Conservation (phyloP, 495 filamentous ascomycete genomes). For the Daldinia grandis region DNA sequence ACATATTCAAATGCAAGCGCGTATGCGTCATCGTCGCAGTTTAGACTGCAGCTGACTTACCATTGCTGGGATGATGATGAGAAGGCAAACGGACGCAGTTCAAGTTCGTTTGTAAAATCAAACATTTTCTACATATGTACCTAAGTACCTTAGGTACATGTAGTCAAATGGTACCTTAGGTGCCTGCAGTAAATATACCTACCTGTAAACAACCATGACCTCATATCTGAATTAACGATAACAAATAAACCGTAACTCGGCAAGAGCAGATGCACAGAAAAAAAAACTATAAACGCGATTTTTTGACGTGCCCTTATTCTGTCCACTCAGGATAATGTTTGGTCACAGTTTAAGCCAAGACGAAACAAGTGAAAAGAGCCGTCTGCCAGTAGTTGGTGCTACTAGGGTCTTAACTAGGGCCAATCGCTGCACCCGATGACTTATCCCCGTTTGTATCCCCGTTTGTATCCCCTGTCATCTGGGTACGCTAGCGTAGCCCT, state of each 20-base stretch:
- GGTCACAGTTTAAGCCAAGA: conserved; percentile 36
- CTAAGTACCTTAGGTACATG: no score
- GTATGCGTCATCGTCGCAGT: neutral
- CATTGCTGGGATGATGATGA: neutral
- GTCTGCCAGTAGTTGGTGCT: conserved; percentile 25
- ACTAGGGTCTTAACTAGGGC: conserved; percentile 14
- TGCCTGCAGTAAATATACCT: no score
- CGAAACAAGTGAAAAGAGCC: conserved; percentile 46
- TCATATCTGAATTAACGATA: neutral
- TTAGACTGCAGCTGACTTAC: neutral
- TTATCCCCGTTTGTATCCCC: conserved; percentile 29
- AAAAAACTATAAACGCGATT: neutral
- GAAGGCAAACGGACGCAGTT: neutral
- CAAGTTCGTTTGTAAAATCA: conserved; percentile 25
- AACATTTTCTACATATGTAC: conserved; percentile 1
- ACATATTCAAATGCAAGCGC: neutral
- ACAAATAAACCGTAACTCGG: neutral
- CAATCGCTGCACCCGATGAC: conserved; percentile 29
- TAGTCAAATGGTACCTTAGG: no score
- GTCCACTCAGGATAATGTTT: conserved; percentile 29
- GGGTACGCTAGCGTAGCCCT: no score
- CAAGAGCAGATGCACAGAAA: conserved; percentile 6
- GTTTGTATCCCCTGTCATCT: conserved; percentile 27
- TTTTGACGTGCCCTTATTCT: neutral
- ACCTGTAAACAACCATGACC: conserved; percentile 7